A percentile compares a stretch with the other conserved stretches of the same genome.
phyloP scores from a whole-genome alignment of 2,329 filamentous ascomycete genomes.

The Penicillium sp. region DNA sequence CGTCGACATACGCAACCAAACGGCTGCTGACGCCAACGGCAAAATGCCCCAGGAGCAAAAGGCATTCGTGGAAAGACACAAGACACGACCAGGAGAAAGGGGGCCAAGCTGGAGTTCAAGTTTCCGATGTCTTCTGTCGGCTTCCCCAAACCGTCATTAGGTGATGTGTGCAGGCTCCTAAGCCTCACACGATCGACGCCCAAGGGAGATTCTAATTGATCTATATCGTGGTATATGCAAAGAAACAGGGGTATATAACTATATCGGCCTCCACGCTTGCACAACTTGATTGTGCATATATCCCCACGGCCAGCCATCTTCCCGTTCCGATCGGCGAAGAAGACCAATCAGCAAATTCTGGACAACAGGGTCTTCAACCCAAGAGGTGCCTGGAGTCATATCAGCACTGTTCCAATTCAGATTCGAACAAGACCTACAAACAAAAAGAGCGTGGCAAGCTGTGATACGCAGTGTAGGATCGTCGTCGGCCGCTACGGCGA shows the following conservation, averaged over 20 bases:
- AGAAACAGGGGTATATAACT: neutral
- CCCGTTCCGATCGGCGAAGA: conserved; percentile 8
- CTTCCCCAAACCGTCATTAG: too few relatives aligned
- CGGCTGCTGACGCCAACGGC: too few relatives aligned
- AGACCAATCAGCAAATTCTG: conserved; percentile 7
- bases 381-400: conserved; percentile 23
- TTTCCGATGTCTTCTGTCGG: too few relatives aligned
- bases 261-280: conserved; percentile 5
- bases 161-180: neutral
- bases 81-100: too few relatives aligned
- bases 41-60: too few relatives aligned
- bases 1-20: too few relatives aligned
- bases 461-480: conserved; percentile 34
- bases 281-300: conserved; percentile 6
- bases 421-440: conserved; percentile 22
- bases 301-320: conserved; percentile 11
- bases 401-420: neutral
- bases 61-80: too few relatives aligned
- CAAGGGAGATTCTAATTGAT: neutral
- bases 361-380: conserved; percentile 29
- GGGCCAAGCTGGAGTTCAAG: too few relatives aligned
- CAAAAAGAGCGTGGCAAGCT: conserved; percentile 34
- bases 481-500: conserved; percentile 33
- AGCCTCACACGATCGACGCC: neutral
- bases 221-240: neutral